Percentiles rank a stretch among this genome's conserved stretches.
phyloP scores from a whole-genome alignment of 768 basidiomycete species.

The Xerocomus brunneocitrinus region DNA sequence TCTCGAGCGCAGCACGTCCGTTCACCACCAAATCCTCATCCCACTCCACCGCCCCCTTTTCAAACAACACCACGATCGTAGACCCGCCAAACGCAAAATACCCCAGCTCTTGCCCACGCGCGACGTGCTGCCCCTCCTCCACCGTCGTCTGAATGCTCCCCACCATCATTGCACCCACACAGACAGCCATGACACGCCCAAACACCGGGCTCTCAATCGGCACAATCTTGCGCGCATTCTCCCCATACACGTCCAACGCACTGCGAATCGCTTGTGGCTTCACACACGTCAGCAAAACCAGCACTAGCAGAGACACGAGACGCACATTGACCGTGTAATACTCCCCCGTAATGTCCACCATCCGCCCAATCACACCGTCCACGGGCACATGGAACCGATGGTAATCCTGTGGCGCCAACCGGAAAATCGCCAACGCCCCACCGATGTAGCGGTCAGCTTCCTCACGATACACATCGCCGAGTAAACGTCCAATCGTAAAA shows the following conservation, averaged over 20 bases:
- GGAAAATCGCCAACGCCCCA: conserved; percentile 85
- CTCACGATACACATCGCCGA: conserved; percentile 72
- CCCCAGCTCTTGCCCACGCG: conserved; percentile 85
- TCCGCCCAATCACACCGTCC: conserved; percentile 76
- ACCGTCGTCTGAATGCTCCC: conserved; percentile 86
- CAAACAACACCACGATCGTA: conserved; percentile 87
- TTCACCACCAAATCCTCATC: conserved; percentile 88
- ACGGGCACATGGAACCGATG: conserved; percentile 91
- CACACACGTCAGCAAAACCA: neutral
- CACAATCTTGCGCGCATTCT: conserved; percentile 90
- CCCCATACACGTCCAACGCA: conserved; percentile 87
- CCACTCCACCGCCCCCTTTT: conserved; percentile 81
- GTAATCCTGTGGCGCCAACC: conserved; percentile 92
- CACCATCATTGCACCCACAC: conserved; percentile 94
- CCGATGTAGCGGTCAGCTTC: conserved; percentile 69
- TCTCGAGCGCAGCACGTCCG: conserved; percentile 82
- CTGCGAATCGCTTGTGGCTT: conserved; percentile 93
- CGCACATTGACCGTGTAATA: conserved; percentile 94
- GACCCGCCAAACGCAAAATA: conserved; percentile 97
- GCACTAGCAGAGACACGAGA: conserved; percentile 24
- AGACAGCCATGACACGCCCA: conserved; percentile 88
- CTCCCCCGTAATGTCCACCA: conserved; percentile 82
- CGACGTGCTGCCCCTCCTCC: conserved; percentile 75
- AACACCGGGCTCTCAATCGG: conserved; percentile 88
- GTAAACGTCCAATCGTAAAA: conserved; percentile 73